Conservation (phyloP, 805 yeast species). For the Middelhovenomyces tepae region DNA sequence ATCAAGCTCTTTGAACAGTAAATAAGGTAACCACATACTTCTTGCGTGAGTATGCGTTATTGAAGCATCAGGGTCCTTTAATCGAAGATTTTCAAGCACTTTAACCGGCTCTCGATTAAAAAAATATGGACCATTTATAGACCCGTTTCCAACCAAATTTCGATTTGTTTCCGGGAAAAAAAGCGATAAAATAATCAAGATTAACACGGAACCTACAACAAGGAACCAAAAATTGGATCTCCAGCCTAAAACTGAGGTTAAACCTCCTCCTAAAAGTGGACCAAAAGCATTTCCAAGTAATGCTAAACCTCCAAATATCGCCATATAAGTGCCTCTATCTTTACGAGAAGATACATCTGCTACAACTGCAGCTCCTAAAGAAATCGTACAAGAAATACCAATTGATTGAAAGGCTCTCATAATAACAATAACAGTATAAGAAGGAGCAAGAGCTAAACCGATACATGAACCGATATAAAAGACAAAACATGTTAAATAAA, state of each 20-base stretch:
- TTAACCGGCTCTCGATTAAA: too few species aligned
- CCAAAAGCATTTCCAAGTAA: conserved; percentile 72
- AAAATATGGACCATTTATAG: too few species aligned
- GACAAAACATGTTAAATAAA: conserved; percentile 46
- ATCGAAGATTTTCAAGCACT: conserved; percentile 15
- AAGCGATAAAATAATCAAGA: conserved; percentile 27
- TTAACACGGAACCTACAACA: conserved; percentile 51
- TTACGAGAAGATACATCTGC: conserved; percentile 62
- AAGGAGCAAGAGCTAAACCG: conserved; percentile 51
- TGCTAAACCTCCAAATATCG: conserved; percentile 54
- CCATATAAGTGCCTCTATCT: conserved; percentile 64
- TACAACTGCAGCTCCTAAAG: conserved; percentile 59
- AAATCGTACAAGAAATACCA: conserved; percentile 66
- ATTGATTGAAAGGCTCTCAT: conserved; percentile 67
- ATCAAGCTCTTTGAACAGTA: conserved; percentile 36
- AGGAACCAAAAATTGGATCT: conserved; percentile 58
- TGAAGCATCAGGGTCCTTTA: too few species aligned
- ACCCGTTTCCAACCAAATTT: conserved; percentile 65
- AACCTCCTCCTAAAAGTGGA: conserved; percentile 53
- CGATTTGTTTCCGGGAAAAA: conserved; percentile 71
- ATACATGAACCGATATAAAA: conserved; percentile 53
- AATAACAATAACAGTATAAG: conserved; percentile 51
- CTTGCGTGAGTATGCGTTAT: too few species aligned
- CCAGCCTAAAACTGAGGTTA: conserved; percentile 51
- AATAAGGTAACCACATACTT: conserved; percentile 40